Conservation (phyloP, 192 early-diverging fungal genomes). For the Gigaspora rosea region DNA sequence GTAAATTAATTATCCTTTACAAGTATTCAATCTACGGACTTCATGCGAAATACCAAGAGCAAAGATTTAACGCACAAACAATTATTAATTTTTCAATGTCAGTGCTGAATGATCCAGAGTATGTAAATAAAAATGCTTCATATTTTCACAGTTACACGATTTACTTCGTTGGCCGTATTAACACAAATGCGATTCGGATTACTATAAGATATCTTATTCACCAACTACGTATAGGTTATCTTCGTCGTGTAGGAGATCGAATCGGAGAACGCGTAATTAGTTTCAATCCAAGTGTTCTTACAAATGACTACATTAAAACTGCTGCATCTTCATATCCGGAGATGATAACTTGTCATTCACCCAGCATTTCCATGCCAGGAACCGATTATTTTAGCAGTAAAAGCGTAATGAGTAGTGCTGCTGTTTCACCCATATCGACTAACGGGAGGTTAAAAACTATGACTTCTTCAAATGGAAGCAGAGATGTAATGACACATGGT, state of each 20-base stretch:
- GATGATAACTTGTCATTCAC: slow-evolving; percentile 62
- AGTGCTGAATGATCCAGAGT: slow-evolving; percentile 34
- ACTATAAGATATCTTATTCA: slow-evolving; percentile 63
- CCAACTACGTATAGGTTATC: slow-evolving; percentile 72
- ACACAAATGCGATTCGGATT: not conserved
- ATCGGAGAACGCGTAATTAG: slow-evolving; percentile 72
- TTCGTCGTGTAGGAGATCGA: slow-evolving; percentile 69
- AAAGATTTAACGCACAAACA: not conserved
- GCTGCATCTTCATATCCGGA: slow-evolving; percentile 60
- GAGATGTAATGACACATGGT: not conserved
- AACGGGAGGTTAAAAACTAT: not conserved
- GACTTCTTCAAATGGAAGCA: not conserved
- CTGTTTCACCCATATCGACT: slow-evolving; percentile 12
- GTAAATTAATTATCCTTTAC: no score
- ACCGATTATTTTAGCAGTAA: slow-evolving; percentile 18
- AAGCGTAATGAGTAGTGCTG: slow-evolving; percentile 3
- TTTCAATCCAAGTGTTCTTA: slow-evolving; percentile 57
- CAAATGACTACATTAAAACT: slow-evolving; percentile 62
- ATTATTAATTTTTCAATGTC: slow-evolving; percentile 30
- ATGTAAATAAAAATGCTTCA: not conserved
- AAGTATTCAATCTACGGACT: no score
- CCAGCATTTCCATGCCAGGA: slow-evolving; percentile 34
- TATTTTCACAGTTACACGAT: not conserved
- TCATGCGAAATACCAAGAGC: not conserved
- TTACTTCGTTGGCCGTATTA: not conserved